Percentiles rank a stretch among this genome's conserved stretches.
These are phyloP conservation scores for Neurospora cerealis DNA, from an alignment of 495 filamentous ascomycete species.

Conservation along the genomic window DNA sequence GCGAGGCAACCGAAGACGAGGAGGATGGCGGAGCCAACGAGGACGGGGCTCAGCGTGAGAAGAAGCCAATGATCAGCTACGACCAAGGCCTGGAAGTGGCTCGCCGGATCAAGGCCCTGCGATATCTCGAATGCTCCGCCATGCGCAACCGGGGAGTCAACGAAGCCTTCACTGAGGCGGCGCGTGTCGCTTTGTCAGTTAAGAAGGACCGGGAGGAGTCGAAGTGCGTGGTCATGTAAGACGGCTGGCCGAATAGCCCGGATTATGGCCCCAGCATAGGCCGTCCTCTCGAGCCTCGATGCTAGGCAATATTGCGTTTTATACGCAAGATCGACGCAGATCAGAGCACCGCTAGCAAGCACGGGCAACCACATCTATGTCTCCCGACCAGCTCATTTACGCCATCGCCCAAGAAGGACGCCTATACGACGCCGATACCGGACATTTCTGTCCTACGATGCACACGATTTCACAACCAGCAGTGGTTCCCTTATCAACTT, in stretches of 20 bases:
- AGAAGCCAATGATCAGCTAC: constrained; percentile 77
- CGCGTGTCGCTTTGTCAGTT: constrained; percentile 87
- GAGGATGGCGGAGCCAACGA: constrained; percentile 31
- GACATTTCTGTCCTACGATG: neutral
- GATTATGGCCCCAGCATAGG: neutral
- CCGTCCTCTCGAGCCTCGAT: neutral
- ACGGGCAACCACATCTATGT: neutral
- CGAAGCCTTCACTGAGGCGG: constrained; percentile 96
- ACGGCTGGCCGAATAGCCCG: neutral
- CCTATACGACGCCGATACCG: neutral
- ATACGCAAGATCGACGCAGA: neutral
- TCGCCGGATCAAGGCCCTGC: constrained; percentile 73
- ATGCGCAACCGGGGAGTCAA: constrained; percentile 96
- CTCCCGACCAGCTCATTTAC: neutral
- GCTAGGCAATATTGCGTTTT: neutral
- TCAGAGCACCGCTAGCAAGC: neutral
- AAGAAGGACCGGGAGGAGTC: constrained; percentile 51
- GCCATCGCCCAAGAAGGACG: neutral
- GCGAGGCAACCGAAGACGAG: constrained; percentile 54
- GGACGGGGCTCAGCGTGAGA: constrained; percentile 37
- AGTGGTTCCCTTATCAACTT: neutral
- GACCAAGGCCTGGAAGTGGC: constrained; percentile 89
- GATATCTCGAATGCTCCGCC: constrained; percentile 97
- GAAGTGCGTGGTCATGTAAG: constrained; percentile 50
- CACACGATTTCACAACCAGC: neutral